A percentile compares a stretch with the other conserved stretches of the same genome.
Evolutionary conservation across 2,329 filamentous ascomycete species (phyloP).

Genomic region (Fusarium anthophilum): DNA sequence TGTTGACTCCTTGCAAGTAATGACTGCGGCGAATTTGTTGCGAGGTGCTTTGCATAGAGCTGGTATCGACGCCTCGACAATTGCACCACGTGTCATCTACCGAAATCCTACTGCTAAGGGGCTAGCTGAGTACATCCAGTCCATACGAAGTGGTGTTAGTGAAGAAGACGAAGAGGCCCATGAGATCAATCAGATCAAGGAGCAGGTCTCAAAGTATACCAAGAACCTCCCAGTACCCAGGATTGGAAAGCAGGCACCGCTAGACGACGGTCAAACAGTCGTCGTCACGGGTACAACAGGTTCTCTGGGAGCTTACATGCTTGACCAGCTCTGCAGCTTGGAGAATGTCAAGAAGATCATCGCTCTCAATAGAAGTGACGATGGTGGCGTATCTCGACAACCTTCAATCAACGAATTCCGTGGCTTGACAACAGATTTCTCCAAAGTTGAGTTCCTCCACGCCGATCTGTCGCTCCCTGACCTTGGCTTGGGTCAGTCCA

Average conservation of each 20-base stretch:
- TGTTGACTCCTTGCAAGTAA: not conserved
- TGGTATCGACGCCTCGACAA: rapidly evolving
- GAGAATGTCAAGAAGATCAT: not conserved
- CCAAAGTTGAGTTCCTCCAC: not conserved
- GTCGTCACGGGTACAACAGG: not conserved
- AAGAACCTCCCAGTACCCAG: not conserved
- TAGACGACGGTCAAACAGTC: rapidly evolving
- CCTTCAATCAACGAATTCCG: not conserved
- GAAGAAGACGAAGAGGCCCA: not conserved
- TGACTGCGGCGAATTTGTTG: not conserved
- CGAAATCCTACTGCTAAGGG: not conserved
- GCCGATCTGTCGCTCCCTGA: not conserved
- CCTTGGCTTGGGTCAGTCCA: not conserved
- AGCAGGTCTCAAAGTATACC: not conserved
- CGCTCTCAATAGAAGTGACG: not conserved
- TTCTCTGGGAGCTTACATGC: conserved; percentile 1
- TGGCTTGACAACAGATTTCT: not conserved
- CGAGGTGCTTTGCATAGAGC: not conserved
- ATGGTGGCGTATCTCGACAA: not conserved
- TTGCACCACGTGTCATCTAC: not conserved
- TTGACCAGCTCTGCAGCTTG: not conserved
- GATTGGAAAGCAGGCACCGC: rapidly evolving
- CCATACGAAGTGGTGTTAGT: rapidly evolving
- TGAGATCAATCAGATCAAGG: not conserved
- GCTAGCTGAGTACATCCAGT: not conserved